Conservation (phyloP, 306 rosid species). For the Castanopsis chinensis region DNA sequence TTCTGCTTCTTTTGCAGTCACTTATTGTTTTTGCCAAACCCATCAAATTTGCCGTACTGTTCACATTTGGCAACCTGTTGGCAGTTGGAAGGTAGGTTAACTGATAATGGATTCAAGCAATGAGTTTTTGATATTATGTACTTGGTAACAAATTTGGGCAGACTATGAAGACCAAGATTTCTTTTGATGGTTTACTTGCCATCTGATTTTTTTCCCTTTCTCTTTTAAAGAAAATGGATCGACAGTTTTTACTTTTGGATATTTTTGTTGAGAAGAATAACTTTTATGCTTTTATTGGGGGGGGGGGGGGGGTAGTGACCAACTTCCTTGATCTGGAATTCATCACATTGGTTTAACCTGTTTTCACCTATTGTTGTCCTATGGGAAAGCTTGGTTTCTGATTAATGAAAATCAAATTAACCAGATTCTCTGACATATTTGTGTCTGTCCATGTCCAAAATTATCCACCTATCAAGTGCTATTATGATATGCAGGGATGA, state of each 20-base stretch:
- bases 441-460: not conserved
- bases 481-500: not conserved
- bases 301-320: no score
- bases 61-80: constrained; percentile 84
- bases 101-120: not conserved
- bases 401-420: not conserved
- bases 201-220: no score
- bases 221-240: no score
- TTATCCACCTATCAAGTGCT: not conserved
- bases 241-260: no score
- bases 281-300: no score
- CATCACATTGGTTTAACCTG: not conserved
- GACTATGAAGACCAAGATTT: not conserved
- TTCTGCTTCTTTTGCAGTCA: constrained; percentile 66
- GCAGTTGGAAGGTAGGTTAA: constrained; percentile 91
- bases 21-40: constrained; percentile 75
- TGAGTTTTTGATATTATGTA: not conserved
- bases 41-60: constrained; percentile 76
- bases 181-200: not conserved
- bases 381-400: not conserved
- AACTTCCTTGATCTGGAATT: not conserved
- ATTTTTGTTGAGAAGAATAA: no score
- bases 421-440: not conserved
- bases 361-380: not conserved
- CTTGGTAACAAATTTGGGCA: not conserved